phyloP scores from a whole-genome alignment of 148 eudicot genomes.

The Rhododendron molle region DNA sequence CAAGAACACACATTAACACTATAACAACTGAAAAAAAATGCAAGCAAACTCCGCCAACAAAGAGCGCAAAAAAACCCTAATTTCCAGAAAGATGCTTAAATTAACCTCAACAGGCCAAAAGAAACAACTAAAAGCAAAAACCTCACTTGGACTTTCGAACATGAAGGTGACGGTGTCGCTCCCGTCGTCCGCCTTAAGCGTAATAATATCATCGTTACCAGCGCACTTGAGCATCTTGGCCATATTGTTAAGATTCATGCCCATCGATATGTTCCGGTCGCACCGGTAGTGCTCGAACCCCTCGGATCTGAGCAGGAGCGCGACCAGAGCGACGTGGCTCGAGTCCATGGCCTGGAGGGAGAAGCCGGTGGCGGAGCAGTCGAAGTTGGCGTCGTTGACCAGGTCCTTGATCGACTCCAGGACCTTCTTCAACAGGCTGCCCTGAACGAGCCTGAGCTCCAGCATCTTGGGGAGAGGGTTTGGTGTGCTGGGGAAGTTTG shows the following conservation, averaged over 20 bases:
- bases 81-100: not conserved
- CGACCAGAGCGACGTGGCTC: slow-evolving; percentile 65
- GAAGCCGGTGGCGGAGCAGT: slow-evolving; percentile 61
- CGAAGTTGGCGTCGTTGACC: slow-evolving; percentile 62
- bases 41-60: not conserved
- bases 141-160: slow-evolving; percentile 64
- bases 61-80: not conserved
- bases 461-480: slow-evolving; percentile 27
- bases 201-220: slow-evolving; percentile 54
- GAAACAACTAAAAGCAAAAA: not conserved
- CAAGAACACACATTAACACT: not conserved
- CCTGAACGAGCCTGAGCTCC: slow-evolving; percentile 51
- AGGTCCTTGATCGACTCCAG: slow-evolving; percentile 64
- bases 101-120: not conserved
- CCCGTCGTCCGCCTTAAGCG: slow-evolving; percentile 61
- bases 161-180: slow-evolving; percentile 62
- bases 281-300: slow-evolving; percentile 74
- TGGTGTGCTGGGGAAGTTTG: not conserved
- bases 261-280: slow-evolving; percentile 56
- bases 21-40: not conserved
- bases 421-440: slow-evolving; percentile 50
- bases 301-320: slow-evolving; percentile 61
- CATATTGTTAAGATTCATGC: slow-evolving; percentile 51
- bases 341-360: slow-evolving; percentile 76
- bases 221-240: slow-evolving; percentile 60